phyloP scores from a whole-genome alignment of 2,329 filamentous ascomycete genomes.

The Phialemonium atrogriseum region DNA sequence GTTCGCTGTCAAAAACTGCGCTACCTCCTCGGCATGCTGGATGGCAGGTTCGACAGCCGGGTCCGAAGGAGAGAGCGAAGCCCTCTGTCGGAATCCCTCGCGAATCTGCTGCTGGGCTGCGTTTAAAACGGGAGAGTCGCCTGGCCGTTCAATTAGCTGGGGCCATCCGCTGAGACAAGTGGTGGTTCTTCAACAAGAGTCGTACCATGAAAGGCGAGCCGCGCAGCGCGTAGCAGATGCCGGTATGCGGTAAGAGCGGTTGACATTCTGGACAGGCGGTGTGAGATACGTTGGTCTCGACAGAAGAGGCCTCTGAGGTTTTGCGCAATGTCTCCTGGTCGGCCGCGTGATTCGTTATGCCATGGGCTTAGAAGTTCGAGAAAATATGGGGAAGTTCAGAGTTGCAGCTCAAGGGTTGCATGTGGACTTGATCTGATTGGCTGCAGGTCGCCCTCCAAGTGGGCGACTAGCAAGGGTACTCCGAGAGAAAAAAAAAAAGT shows the following conservation, averaged over 20 bases:
- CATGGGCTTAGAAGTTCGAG: too few relatives aligned
- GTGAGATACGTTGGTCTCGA: too few relatives aligned
- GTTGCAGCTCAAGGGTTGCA: too few relatives aligned
- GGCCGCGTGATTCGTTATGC: too few relatives aligned
- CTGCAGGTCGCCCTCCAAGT: too few relatives aligned
- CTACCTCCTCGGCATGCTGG: slow-evolving; percentile 73
- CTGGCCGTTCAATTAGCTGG: slow-evolving; percentile 38
- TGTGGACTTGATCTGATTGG: too few relatives aligned
- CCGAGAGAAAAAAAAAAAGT: slow-evolving; percentile 10
- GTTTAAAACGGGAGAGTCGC: slow-evolving; percentile 58
- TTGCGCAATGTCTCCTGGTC: too few relatives aligned
- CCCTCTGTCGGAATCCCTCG: slow-evolving; percentile 61
- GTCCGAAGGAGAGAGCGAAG: slow-evolving; percentile 46
- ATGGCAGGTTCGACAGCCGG: slow-evolving; percentile 57
- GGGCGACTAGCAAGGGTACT: slow-evolving; percentile 2
- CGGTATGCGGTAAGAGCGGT: slow-evolving; percentile 75
- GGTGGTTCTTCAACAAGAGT: slow-evolving; percentile 1
- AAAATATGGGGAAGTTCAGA: too few relatives aligned
- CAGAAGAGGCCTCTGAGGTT: too few relatives aligned
- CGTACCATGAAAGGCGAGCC: slow-evolving; percentile 75
- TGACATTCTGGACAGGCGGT: too few relatives aligned
- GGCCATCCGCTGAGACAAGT: not conserved
- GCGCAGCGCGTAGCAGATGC: slow-evolving; percentile 69
- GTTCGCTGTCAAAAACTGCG: slow-evolving; percentile 71
- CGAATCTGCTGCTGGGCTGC: slow-evolving; percentile 70